Conservation (phyloP, 2,329 filamentous ascomycete species). For the Aureobasidium sp. region DNA sequence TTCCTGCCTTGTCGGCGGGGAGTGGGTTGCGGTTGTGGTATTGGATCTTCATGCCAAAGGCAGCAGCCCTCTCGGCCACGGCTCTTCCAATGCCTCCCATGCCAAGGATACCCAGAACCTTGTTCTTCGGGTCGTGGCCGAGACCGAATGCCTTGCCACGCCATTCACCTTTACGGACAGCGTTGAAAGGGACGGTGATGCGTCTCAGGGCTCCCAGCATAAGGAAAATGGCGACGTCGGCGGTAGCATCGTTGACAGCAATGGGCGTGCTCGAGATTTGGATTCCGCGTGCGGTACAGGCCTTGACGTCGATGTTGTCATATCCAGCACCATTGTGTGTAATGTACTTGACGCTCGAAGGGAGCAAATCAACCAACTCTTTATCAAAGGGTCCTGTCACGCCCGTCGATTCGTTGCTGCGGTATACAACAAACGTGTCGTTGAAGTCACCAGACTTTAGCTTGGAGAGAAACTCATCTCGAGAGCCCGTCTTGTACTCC, state of each 20-base stretch:
- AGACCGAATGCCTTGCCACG: conserved; percentile 37
- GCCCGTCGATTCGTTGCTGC: conserved; percentile 47
- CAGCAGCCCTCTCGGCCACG: conserved; percentile 39
- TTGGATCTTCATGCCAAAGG: conserved; percentile 49
- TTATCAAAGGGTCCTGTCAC: conserved; percentile 39
- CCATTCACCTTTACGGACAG: conserved; percentile 39
- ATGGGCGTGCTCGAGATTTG: conserved; percentile 38
- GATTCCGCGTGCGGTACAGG: conserved; percentile 30
- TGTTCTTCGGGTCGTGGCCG: conserved; percentile 45
- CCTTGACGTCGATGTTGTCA: conserved; percentile 28
- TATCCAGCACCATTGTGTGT: conserved; percentile 37
- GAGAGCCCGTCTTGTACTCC: conserved; percentile 46
- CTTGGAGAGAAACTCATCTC: conserved; percentile 47
- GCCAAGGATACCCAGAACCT: conserved; percentile 47
- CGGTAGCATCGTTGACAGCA: conserved; percentile 44
- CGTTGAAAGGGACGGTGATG: conserved; percentile 37
- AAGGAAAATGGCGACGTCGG: conserved; percentile 39
- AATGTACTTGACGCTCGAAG: conserved; percentile 35
- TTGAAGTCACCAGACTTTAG: conserved; percentile 47
- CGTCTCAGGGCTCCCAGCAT: conserved; percentile 45
- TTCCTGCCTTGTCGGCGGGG: conserved; percentile 33
- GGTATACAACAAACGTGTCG: conserved; percentile 48
- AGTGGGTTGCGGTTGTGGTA: conserved; percentile 47
- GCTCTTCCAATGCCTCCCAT: conserved; percentile 52
- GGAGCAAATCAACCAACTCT: conserved; percentile 35